Evolutionary conservation across 352 stramenopile genomes (phyloP).

Genomic region (Globisporangium solare): DNA sequence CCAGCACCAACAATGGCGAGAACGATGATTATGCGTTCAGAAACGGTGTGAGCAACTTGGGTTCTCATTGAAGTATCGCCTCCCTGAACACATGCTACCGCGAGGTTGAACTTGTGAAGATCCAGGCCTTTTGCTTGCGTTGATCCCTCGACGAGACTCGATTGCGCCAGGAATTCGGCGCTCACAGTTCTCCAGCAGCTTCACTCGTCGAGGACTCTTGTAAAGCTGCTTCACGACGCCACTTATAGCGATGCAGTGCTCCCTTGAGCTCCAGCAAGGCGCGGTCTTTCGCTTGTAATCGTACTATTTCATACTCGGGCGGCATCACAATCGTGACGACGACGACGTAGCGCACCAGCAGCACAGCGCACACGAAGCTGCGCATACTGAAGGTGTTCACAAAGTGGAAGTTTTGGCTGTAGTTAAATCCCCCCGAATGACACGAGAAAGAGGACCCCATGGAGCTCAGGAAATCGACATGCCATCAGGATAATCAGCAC

Average conservation of each 20-base stretch:
- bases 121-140: background rate
- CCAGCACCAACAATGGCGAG: no score
- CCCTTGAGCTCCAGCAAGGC: slow-evolving; percentile 39
- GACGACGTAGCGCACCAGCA: slow-evolving; percentile 47
- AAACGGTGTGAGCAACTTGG: background rate
- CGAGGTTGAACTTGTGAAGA: background rate
- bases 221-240: slow-evolving; percentile 34
- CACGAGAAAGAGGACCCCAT: slow-evolving; percentile 52
- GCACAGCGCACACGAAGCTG: slow-evolving; percentile 38
- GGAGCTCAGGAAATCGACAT: slow-evolving; percentile 40
- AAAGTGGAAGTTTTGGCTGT: slow-evolving; percentile 46
- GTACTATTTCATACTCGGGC: slow-evolving; percentile 54
- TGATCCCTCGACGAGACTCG: background rate
- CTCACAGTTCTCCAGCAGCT: slow-evolving; percentile 26
- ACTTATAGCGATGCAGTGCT: slow-evolving; percentile 46
- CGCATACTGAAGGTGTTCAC: slow-evolving; percentile 27
- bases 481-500: no score
- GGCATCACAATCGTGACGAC: slow-evolving; percentile 62
- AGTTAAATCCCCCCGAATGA: slow-evolving; percentile 58
- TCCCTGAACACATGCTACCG: background rate
- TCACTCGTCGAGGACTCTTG: slow-evolving; percentile 23
- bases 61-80: background rate
- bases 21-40: background rate
- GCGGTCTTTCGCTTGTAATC: slow-evolving; percentile 45
- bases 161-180: slow-evolving; percentile 1